Conservation (phyloP, 768 basidiomycete genomes). For the Leccinum ochraceum region DNA sequence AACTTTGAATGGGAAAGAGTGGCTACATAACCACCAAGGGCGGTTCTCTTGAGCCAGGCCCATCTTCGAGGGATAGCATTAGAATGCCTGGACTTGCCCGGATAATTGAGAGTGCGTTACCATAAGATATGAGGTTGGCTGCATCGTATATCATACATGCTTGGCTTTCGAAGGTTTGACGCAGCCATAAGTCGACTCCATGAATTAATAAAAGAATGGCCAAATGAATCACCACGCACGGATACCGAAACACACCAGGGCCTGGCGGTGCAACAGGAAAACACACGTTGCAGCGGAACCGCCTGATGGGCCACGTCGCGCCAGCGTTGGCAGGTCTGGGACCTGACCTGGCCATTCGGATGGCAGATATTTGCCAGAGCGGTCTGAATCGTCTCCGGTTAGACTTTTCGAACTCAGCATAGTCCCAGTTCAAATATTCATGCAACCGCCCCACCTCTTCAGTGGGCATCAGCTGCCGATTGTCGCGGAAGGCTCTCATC, state of each 20-base stretch:
- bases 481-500: no score
- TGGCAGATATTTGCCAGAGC: no score
- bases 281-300: slow-evolving; percentile 5
- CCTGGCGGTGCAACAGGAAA: slow-evolving; percentile 4
- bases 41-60: slow-evolving; percentile 1
- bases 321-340: no score
- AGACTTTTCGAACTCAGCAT: no score
- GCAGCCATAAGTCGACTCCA: slow-evolving; percentile 8
- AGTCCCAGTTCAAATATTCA: no score
- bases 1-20: no score
- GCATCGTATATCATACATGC: slow-evolving; percentile 14
- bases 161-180: slow-evolving; percentile 12
- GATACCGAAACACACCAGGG: slow-evolving; percentile 14
- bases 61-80: slow-evolving; percentile 2
- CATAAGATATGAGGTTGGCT: slow-evolving; percentile 15
- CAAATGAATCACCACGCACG: background rate
- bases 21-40: slow-evolving; percentile 36
- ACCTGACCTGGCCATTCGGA: no score
- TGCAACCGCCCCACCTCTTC: no score
- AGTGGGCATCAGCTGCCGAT: no score
- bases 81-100: slow-evolving; percentile 17
- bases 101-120: slow-evolving; percentile 13
- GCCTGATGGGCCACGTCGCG: no score
- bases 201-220: slow-evolving; percentile 4
- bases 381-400: no score